Evolutionary conservation across 2,329 filamentous ascomycete species (phyloP).

Genomic region (Fusarium napiforme): DNA sequence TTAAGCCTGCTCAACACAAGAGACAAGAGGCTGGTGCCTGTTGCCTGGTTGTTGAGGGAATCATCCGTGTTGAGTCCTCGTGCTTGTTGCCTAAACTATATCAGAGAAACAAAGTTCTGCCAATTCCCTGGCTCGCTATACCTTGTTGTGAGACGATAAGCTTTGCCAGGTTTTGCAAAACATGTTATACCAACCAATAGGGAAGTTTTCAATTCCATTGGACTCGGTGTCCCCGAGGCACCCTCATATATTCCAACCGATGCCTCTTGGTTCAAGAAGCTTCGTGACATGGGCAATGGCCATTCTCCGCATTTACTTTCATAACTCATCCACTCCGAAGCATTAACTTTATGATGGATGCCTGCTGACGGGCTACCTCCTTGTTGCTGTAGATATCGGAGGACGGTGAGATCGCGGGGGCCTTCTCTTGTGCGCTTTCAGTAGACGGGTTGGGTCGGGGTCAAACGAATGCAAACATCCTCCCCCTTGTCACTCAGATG

Average conservation of each 20-base stretch:
- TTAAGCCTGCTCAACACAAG: no score
- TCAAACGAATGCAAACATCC: no score
- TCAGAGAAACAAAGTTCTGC: no score
- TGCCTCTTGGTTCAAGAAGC: neutral
- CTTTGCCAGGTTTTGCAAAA: neutral
- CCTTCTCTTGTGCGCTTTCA: no score
- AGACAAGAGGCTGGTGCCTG: accelerated
- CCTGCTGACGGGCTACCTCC: no score
- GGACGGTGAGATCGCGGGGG: accelerated
- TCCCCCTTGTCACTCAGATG: neutral
- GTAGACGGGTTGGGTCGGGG: accelerated
- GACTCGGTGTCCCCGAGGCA: accelerated
- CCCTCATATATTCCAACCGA: no score
- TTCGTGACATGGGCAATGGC: neutral
- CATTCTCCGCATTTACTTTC: neutral
- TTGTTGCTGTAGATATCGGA: accelerated
- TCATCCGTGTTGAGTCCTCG: accelerated
- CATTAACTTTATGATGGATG: no score
- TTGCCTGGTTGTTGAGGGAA: accelerated
- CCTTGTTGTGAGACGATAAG: neutral
- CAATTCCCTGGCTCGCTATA: neutral
- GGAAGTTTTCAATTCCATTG: accelerated
- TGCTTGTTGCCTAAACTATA: neutral
- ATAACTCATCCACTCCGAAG: no score
- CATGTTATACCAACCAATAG: neutral